Conservation (phyloP, 2,329 filamentous ascomycete genomes). For the Pseudocercospora musae region DNA sequence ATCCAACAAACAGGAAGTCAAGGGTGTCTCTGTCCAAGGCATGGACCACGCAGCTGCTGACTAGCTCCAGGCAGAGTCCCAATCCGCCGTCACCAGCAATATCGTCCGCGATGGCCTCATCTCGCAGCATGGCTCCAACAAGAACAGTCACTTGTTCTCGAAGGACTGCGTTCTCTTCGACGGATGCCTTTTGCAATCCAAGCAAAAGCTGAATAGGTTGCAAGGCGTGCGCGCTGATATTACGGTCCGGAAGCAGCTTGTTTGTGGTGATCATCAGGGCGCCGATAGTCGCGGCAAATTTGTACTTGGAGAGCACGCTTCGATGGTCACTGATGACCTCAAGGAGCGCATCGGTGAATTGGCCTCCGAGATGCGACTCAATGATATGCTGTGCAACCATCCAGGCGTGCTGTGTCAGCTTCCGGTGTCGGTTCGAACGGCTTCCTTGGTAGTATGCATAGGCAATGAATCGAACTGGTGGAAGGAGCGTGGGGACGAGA, state of each 20-base stretch:
- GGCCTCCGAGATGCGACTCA: constrained; percentile 30
- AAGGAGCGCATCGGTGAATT: constrained; percentile 26
- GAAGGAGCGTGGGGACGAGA: constrained; percentile 25
- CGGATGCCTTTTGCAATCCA: constrained; percentile 14
- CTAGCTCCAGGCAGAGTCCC: constrained; percentile 17
- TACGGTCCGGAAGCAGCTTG: constrained; percentile 19
- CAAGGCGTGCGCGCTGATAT: constrained; percentile 8
- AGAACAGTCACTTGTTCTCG: constrained; percentile 21
- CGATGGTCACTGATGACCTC: constrained; percentile 24
- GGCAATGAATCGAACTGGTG: constrained; percentile 29
- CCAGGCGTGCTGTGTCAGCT: constrained; percentile 29
- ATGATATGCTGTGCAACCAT: constrained; percentile 27
- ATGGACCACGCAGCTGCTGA: constrained; percentile 12
- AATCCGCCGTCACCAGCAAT: constrained; percentile 18
- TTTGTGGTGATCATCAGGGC: constrained; percentile 32
- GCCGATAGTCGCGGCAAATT: constrained; percentile 29
- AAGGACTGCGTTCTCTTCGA: constrained; percentile 20
- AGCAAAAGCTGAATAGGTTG: constrained; percentile 20
- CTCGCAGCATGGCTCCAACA: constrained; percentile 17
- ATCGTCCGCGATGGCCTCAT: constrained; percentile 9
- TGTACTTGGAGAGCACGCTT: constrained; percentile 19
- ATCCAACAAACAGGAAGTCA: constrained; percentile 15
- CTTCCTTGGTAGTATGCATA: constrained; percentile 33
- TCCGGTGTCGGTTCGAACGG: constrained; percentile 29
- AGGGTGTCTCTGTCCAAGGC: constrained; percentile 15